These are phyloP conservation scores for Chondrostereum purpureum DNA, from an alignment of 1,284 basidiomycete genomes.

Conservation along the genomic window DNA sequence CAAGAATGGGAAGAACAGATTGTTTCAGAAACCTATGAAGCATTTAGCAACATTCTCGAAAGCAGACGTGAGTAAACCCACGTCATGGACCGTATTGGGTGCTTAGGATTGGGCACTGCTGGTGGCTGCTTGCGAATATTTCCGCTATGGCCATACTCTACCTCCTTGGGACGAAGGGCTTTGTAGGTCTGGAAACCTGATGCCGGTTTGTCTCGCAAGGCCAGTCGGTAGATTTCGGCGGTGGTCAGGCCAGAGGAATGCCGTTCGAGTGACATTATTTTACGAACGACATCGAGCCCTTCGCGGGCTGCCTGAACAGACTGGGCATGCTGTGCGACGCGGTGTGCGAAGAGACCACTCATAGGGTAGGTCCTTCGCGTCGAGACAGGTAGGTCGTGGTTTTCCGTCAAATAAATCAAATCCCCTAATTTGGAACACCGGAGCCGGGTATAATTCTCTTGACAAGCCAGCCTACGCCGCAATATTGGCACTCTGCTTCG, in stretches of 20 bases:
- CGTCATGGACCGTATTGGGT: constrained; percentile 48
- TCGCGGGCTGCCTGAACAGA: background rate
- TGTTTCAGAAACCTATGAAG: constrained; percentile 53
- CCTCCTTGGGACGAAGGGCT: constrained; percentile 11
- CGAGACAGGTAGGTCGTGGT: too few relatives aligned
- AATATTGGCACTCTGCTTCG: too few relatives aligned
- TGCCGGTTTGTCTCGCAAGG: constrained; percentile 26
- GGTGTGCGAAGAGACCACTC: background rate
- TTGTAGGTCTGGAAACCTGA: constrained; percentile 14
- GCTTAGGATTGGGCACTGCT: constrained; percentile 32
- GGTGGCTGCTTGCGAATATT: constrained; percentile 10
- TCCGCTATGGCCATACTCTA: constrained; percentile 4
- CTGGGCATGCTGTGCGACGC: background rate
- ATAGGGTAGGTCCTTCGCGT: background rate
- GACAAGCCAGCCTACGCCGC: too few relatives aligned
- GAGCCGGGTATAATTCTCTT: too few relatives aligned
- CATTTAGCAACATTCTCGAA: background rate
- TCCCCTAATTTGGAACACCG: too few relatives aligned
- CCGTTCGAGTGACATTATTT: constrained; percentile 25
- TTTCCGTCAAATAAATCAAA: too few relatives aligned
- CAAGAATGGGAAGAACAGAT: constrained; percentile 42
- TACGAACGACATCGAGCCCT: constrained; percentile 23
- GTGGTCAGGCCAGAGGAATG: constrained; percentile 30
- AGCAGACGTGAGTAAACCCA: constrained; percentile 22
- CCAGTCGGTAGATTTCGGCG: constrained; percentile 36